Conservation (phyloP, 1,139 yeast genomes). For the Magnusiomyces tetraspermus region DNA sequence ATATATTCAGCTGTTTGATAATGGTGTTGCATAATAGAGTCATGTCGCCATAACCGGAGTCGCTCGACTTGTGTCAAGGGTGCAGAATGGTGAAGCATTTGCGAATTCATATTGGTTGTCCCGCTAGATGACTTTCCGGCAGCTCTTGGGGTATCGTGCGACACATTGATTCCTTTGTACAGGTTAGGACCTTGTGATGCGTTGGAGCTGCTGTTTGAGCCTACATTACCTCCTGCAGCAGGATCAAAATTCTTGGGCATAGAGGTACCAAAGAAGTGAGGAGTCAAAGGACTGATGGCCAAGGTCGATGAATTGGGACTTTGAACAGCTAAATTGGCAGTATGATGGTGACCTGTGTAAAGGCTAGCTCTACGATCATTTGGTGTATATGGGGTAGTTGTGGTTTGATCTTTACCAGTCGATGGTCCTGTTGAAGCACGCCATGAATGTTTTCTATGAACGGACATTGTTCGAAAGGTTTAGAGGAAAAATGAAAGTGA, state of each 20-base stretch:
- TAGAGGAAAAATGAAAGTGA: too few relatives aligned
- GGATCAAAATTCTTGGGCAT: not conserved
- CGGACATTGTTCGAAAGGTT: too few relatives aligned
- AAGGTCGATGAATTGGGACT: slow-evolving; percentile 16
- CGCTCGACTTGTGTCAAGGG: slow-evolving; percentile 70
- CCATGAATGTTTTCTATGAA: too few relatives aligned
- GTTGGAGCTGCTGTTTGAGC: not conserved
- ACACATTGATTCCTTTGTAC: not conserved
- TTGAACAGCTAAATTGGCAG: slow-evolving; percentile 5
- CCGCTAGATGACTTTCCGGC: not conserved
- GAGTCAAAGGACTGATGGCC: slow-evolving; percentile 14
- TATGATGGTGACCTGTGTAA: not conserved
- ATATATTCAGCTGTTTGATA: slow-evolving; percentile 82
- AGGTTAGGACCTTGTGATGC: not conserved
- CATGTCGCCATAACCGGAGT: slow-evolving; percentile 86
- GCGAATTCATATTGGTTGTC: not conserved
- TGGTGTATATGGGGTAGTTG: slow-evolving; percentile 5
- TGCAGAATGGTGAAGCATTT: slow-evolving; percentile 6
- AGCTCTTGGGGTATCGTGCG: slow-evolving; percentile 13
- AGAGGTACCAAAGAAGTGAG: not conserved
- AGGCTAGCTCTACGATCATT: not conserved
- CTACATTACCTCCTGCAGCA: not conserved
- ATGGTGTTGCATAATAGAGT: slow-evolving; percentile 88
- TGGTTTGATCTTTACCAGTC: not conserved
- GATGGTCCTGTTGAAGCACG: not conserved